A percentile compares a stretch with the other conserved stretches of the same genome.
phyloP scores from a whole-genome alignment of 1,139 yeast species.

The Tardiomyces blankii region DNA sequence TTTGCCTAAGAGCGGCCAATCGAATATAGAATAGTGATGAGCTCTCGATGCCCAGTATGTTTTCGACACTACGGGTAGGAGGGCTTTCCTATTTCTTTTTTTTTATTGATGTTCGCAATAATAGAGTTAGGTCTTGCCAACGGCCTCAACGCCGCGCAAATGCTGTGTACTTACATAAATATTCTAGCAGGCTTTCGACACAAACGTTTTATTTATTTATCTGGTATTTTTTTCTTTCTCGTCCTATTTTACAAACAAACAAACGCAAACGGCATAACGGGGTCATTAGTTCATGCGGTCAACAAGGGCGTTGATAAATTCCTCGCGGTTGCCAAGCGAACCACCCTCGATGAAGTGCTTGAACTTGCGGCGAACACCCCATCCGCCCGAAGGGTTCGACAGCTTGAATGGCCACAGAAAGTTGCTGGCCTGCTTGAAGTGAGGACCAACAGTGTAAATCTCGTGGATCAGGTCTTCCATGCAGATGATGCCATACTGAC shows the following conservation, averaged over 20 bases:
- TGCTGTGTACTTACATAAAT: too few relatives aligned
- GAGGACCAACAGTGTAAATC: slow-evolving; percentile 95
- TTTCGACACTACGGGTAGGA: too few relatives aligned
- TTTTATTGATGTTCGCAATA: too few relatives aligned
- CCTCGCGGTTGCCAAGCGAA: slow-evolving; percentile 98
- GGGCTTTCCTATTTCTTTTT: too few relatives aligned
- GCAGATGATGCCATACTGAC: slow-evolving; percentile 89
- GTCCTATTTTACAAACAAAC: slow-evolving; percentile 15
- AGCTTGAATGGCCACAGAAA: slow-evolving; percentile 99
- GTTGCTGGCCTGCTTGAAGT: slow-evolving; percentile 99
- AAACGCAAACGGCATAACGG: too few relatives aligned
- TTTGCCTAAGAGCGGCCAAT: too few relatives aligned
- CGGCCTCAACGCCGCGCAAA: too few relatives aligned
- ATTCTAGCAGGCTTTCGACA: too few relatives aligned
- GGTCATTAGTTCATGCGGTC: slow-evolving; percentile 71
- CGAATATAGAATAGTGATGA: too few relatives aligned
- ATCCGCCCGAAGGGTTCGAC: slow-evolving; percentile 97
- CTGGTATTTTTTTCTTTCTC: slow-evolving; percentile 4
- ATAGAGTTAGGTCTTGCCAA: too few relatives aligned
- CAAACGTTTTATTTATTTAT: too few relatives aligned
- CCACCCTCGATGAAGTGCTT: slow-evolving; percentile 99
- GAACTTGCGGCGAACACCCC: slow-evolving; percentile 98
- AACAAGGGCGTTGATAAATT: slow-evolving; percentile 90
- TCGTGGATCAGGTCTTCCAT: slow-evolving; percentile 97
- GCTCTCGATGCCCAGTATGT: too few relatives aligned